Conservation (phyloP, 2,329 filamentous ascomycete genomes). For the Rosellinia necatrix region DNA sequence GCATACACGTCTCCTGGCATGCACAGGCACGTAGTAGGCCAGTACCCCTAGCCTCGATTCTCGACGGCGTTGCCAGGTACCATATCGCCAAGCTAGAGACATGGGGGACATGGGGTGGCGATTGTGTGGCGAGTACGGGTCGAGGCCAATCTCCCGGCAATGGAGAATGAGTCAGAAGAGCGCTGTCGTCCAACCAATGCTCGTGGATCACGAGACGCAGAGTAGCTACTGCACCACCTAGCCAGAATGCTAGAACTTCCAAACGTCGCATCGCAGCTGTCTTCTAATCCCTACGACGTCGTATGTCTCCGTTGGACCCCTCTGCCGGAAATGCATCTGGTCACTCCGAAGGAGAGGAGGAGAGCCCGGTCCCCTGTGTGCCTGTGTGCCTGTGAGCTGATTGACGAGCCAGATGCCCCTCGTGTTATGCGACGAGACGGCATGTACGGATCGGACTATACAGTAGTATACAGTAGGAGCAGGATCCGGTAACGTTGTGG, state of each 20-base stretch:
- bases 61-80: constrained; percentile 18
- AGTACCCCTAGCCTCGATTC: constrained; percentile 12
- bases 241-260: constrained; percentile 34
- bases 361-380: constrained; percentile 16
- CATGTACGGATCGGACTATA: constrained; percentile 3
- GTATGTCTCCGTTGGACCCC: constrained; percentile 13
- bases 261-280: constrained; percentile 37
- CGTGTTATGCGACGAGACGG: constrained; percentile 21
- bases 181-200: neutral
- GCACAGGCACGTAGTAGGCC: no score
- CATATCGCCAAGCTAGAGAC: constrained; percentile 16
- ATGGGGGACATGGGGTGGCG: constrained; percentile 16
- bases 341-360: constrained; percentile 13
- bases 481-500: neutral
- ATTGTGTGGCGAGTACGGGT: constrained; percentile 14
- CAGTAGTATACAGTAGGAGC: constrained; percentile 3
- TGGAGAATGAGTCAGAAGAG: constrained; percentile 20
- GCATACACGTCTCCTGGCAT: constrained; percentile 21
- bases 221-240: constrained; percentile 28
- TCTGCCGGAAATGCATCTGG: constrained; percentile 11
- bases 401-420: constrained; percentile 13
- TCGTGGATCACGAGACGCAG: constrained; percentile 27
- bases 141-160: constrained; percentile 27
- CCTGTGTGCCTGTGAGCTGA: constrained; percentile 14
- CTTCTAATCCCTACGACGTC: constrained; percentile 27